A percentile compares a stretch with the other conserved stretches of the same genome.
Evolutionary conservation across 352 stramenopile species (phyloP).

Genomic region (Phytophthora sojae): DNA sequence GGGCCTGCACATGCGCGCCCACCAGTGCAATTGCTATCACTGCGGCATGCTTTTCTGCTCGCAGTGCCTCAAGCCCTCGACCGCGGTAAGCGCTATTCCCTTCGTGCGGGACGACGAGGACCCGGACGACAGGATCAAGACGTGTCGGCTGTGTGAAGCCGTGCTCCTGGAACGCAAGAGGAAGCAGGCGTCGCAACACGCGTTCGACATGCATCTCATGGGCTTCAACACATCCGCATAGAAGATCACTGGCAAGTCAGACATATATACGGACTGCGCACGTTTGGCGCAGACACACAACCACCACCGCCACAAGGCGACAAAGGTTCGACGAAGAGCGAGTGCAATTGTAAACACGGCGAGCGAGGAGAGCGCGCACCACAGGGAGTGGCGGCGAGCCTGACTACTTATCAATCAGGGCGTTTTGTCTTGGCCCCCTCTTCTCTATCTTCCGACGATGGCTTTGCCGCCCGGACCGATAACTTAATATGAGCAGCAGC

Average conservation of each 20-base stretch:
- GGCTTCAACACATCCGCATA: constrained; percentile 49
- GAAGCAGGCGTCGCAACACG: constrained; percentile 57
- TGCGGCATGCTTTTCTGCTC: constrained; percentile 81
- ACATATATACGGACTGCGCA: constrained; percentile 31
- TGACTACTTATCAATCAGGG: constrained; percentile 7
- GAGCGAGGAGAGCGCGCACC: constrained; percentile 29
- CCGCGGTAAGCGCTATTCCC: constrained; percentile 55
- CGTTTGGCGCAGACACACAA: constrained; percentile 22
- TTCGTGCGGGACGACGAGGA: constrained; percentile 70
- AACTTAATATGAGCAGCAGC: constrained; percentile 48
- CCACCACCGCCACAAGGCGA: constrained; percentile 28
- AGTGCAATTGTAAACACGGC: constrained; percentile 33
- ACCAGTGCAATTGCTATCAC: constrained; percentile 86
- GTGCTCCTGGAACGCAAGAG: constrained; percentile 66
- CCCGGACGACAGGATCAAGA: constrained; percentile 59
- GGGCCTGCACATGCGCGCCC: constrained; percentile 47
- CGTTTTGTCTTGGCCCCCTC: constrained; percentile 28
- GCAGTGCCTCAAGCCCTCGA: constrained; percentile 65
- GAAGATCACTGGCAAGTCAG: constrained; percentile 17
- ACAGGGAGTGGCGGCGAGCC: constrained; percentile 28
- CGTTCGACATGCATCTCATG: constrained; percentile 69
- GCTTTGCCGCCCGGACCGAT: constrained; percentile 32
- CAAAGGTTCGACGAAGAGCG: constrained; percentile 21
- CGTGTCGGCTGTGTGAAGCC: constrained; percentile 67
- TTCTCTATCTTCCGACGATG: constrained; percentile 28